phyloP scores from a whole-genome alignment of 805 yeast species.

The Candida suzukii region DNA sequence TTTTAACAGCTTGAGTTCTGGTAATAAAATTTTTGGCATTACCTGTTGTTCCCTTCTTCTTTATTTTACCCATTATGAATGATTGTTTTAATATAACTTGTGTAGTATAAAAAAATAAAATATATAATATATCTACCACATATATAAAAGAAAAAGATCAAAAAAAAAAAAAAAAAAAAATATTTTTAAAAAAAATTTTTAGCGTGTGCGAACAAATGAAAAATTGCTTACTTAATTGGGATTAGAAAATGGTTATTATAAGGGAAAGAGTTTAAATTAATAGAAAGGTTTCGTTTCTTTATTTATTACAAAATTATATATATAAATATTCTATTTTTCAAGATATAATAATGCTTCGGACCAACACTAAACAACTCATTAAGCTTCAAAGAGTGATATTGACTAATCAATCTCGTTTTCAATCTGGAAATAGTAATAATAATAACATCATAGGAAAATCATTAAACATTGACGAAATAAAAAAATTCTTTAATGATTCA shows the following conservation, averaged over 20 bases:
- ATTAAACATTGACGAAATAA: constrained; percentile 8
- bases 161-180: constrained; percentile 6
- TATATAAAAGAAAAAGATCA: neutral
- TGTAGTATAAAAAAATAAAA: neutral
- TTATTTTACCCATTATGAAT: constrained; percentile 49
- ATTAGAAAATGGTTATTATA: too few relatives aligned
- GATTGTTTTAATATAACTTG: neutral
- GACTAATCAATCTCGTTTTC: too few relatives aligned
- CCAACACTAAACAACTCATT: too few relatives aligned
- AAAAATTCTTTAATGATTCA: constrained; percentile 10
- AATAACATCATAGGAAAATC: constrained; percentile 6
- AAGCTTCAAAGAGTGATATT: too few relatives aligned
- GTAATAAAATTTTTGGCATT: constrained; percentile 90
- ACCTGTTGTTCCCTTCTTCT: constrained; percentile 80
- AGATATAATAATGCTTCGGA: too few relatives aligned
- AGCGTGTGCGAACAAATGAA: neutral
- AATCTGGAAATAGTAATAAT: too few relatives aligned
- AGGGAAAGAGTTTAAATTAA: too few relatives aligned
- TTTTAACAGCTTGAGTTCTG: constrained; percentile 89
- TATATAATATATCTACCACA: neutral
- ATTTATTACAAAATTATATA: too few relatives aligned
- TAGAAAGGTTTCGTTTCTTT: too few relatives aligned
- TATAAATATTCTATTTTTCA: too few relatives aligned
- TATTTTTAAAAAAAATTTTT: constrained; percentile 7
- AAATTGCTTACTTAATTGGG: too few relatives aligned